A percentile compares a stretch with the other conserved stretches of the same genome.
These are phyloP conservation scores for Haplographium delicatum DNA, from an alignment of 495 filamentous ascomycete genomes.

Conservation along the genomic window DNA sequence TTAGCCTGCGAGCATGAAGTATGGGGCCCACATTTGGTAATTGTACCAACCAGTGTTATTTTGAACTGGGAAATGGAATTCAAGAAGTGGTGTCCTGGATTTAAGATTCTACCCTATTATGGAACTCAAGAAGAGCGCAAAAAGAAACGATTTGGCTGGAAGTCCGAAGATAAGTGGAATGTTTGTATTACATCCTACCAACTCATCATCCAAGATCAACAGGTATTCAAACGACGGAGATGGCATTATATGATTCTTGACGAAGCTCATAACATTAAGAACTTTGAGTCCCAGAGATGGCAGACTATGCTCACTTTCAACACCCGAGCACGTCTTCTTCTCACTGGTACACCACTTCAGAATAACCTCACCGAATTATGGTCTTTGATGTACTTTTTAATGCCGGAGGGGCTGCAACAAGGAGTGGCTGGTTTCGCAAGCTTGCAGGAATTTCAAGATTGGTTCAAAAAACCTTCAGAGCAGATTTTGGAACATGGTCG, in stretches of 20 bases:
- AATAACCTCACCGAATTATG: constrained; percentile 96
- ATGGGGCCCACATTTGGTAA: constrained; percentile 94
- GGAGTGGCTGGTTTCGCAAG: constrained; percentile 86
- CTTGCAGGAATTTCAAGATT: constrained; percentile 84
- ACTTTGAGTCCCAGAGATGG: constrained; percentile 96
- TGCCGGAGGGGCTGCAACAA: constrained; percentile 69
- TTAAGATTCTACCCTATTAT: constrained; percentile 97
- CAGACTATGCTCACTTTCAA: constrained; percentile 89
- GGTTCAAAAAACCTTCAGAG: constrained; percentile 87
- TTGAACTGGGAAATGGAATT: constrained; percentile 99
- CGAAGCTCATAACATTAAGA: constrained; percentile 99
- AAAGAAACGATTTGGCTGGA: constrained; percentile 86
- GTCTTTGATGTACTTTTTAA: constrained; percentile 94
- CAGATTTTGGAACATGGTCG: constrained; percentile 93
- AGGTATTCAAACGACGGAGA: constrained; percentile 83
- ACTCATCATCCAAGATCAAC: constrained; percentile 86
- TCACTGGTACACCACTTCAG: constrained; percentile 94
- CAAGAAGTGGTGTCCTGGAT: constrained; percentile 98
- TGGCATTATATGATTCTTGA: constrained; percentile 99
- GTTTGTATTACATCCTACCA: constrained; percentile 97
- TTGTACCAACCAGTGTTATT: constrained; percentile 97
- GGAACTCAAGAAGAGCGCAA: constrained; percentile 88
- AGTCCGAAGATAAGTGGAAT: constrained; percentile 85
- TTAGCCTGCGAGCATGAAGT: constrained; percentile 84
- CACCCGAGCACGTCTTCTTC: constrained; percentile 76